Conservation (phyloP, 768 basidiomycete genomes). For the Phaeotremella fagi region DNA sequence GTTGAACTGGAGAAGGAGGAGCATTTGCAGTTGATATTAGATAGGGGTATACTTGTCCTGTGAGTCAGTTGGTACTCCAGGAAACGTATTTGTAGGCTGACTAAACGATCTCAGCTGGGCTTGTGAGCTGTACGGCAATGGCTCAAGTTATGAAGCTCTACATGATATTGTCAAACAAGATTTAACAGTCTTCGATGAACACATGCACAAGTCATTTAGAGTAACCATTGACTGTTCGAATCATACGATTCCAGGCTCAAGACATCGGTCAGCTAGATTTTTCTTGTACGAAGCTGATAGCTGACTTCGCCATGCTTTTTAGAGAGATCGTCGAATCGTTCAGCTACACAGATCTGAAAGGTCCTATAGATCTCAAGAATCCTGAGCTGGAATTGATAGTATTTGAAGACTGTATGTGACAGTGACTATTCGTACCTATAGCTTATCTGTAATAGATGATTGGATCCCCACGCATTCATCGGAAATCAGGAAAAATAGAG, state of each 20-base stretch:
- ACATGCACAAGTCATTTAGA: slow-evolving; percentile 64
- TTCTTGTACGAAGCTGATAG: too few relatives aligned
- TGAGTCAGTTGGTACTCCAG: slow-evolving; percentile 47
- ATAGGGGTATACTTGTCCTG: slow-evolving; percentile 79
- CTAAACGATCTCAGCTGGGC: slow-evolving; percentile 54
- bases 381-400: slow-evolving; percentile 69
- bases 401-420: slow-evolving; percentile 79
- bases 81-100: background rate
- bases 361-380: slow-evolving; percentile 72
- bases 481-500: slow-evolving; percentile 15
- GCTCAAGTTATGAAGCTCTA: slow-evolving; percentile 63
- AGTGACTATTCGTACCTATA: background rate
- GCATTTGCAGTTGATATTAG: slow-evolving; percentile 67
- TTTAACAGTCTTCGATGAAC: slow-evolving; percentile 60
- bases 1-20: slow-evolving; percentile 60
- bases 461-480: slow-evolving; percentile 5
- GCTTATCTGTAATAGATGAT: slow-evolving; percentile 16
- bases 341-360: slow-evolving; percentile 74
- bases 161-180: slow-evolving; percentile 56
- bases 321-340: slow-evolving; percentile 66
- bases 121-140: slow-evolving; percentile 72
- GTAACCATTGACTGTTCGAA: slow-evolving; percentile 62
- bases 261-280: slow-evolving; percentile 25
- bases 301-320: too few relatives aligned
- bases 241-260: slow-evolving; percentile 12